These are phyloP conservation scores for Dactylellina leptospora DNA, from an alignment of 2,329 filamentous ascomycete genomes.

Conservation along the genomic window DNA sequence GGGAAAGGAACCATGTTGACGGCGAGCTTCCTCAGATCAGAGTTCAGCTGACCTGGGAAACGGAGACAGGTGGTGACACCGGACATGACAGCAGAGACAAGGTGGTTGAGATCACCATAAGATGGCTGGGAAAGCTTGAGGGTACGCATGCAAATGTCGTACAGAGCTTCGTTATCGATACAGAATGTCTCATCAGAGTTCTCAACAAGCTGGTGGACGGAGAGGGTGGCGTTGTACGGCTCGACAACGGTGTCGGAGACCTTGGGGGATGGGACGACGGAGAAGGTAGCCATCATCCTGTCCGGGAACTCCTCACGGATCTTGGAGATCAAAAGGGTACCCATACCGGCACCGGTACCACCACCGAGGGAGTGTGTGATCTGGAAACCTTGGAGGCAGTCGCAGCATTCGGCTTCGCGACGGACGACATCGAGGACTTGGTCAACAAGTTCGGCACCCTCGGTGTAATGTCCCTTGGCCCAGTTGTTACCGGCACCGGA, in stretches of 20 bases:
- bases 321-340: conserved; percentile 99
- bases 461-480: conserved; percentile 99
- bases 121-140: conserved; percentile 98
- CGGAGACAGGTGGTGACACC: conserved; percentile 98
- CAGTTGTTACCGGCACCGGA: conserved; percentile 99
- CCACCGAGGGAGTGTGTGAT: conserved; percentile 99
- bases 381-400: conserved; percentile 99
- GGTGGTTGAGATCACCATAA: conserved; percentile 99
- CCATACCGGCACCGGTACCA: conserved; percentile 99
- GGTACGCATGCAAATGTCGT: conserved; percentile 99
- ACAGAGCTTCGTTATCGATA: conserved; percentile 99
- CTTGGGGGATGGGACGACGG: conserved; percentile 97
- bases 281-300: conserved; percentile 99
- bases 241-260: conserved; percentile 99
- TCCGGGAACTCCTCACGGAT: conserved; percentile 99
- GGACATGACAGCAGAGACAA: conserved; percentile 99
- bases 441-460: conserved; percentile 98
- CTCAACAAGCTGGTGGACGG: conserved; percentile 98
- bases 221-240: conserved; percentile 99
- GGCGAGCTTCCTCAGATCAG: conserved; percentile 97
- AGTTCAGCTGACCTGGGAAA: conserved; percentile 99
- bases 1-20: conserved; percentile 99
- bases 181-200: conserved; percentile 99
- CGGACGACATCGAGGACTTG: conserved; percentile 98
- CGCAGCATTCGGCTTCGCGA: conserved; percentile 97